Evolutionary conservation across 306 rosid species (phyloP).

Genomic region (Cucurbita moschata): DNA sequence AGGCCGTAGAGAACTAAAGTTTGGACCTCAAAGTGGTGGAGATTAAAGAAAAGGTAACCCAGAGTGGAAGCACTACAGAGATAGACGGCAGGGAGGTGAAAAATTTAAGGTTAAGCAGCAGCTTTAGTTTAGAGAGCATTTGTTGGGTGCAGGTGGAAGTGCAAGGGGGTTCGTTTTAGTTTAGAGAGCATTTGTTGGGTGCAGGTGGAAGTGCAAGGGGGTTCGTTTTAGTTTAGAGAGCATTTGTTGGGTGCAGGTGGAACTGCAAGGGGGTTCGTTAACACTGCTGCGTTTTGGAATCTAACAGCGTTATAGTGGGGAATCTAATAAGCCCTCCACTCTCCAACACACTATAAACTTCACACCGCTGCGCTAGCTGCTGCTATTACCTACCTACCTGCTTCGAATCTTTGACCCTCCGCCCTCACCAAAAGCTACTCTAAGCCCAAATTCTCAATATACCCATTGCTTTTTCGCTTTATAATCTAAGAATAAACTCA

Average conservation of each 20-base stretch:
- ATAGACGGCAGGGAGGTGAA: not conserved
- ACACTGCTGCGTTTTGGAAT: not conserved
- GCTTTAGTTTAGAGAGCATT: not conserved
- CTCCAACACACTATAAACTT: no score
- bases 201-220: not conserved
- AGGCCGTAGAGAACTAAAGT: no score
- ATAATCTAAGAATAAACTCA: not conserved
- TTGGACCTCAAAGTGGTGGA: not conserved
- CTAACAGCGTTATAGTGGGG: not conserved
- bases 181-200: no score
- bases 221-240: no score
- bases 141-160: not conserved
- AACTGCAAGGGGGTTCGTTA: not conserved
- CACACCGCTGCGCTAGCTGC: no score
- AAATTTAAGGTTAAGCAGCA: not conserved
- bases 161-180: no score
- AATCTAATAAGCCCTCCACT: not conserved
- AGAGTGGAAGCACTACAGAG: not conserved
- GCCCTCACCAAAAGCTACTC: not conserved
- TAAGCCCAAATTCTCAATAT: not conserved
- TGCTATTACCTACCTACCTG: no score
- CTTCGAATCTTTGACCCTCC: conserved; percentile 5
- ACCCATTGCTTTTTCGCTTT: not conserved
- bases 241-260: not conserved
- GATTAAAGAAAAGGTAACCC: not conserved